phyloP scores from a whole-genome alignment of 352 stramenopile genomes.

The Globisporangium lucens region DNA sequence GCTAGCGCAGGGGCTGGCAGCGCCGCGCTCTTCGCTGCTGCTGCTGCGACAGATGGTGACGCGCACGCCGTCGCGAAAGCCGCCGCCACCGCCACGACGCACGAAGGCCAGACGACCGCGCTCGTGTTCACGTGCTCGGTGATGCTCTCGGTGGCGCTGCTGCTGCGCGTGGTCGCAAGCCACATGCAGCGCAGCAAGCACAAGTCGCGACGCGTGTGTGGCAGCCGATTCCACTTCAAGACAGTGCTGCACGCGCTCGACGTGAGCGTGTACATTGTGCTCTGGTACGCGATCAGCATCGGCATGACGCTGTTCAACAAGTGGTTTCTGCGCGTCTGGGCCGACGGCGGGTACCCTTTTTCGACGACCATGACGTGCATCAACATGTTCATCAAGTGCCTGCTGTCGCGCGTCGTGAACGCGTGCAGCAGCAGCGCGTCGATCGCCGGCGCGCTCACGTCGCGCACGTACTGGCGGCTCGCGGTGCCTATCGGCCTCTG shows the following conservation, averaged over 20 bases:
- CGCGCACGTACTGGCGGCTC: slow-evolving; percentile 54
- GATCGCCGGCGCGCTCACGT: slow-evolving; percentile 24
- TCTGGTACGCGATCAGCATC: slow-evolving; percentile 85
- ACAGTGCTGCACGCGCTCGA: slow-evolving; percentile 50
- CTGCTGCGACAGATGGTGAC: not conserved
- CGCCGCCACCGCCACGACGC: not conserved
- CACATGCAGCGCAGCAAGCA: slow-evolving; percentile 32
- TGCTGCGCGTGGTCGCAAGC: slow-evolving; percentile 33
- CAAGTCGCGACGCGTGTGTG: slow-evolving; percentile 17
- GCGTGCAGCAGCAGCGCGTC: slow-evolving; percentile 30
- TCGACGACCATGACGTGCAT: slow-evolving; percentile 75
- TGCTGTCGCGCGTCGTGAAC: slow-evolving; percentile 55
- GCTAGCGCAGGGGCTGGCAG: slow-evolving; percentile 1
- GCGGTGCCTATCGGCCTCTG: slow-evolving; percentile 76
- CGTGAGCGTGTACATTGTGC: slow-evolving; percentile 66
- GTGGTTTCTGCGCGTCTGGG: slow-evolving; percentile 77
- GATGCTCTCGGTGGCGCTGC: slow-evolving; percentile 54
- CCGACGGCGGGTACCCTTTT: slow-evolving; percentile 66
- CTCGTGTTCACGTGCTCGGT: slow-evolving; percentile 55
- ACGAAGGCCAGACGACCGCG: slow-evolving; percentile 50
- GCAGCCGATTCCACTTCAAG: slow-evolving; percentile 24
- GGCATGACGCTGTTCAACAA: slow-evolving; percentile 87
- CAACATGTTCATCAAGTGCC: slow-evolving; percentile 79
- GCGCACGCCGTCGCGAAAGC: not conserved
- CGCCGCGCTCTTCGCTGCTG: not conserved